A percentile compares a stretch with the other conserved stretches of the same genome.
phyloP scores from a whole-genome alignment of 2,329 filamentous ascomycete species.

The Pseudogymnoascus sp. region DNA sequence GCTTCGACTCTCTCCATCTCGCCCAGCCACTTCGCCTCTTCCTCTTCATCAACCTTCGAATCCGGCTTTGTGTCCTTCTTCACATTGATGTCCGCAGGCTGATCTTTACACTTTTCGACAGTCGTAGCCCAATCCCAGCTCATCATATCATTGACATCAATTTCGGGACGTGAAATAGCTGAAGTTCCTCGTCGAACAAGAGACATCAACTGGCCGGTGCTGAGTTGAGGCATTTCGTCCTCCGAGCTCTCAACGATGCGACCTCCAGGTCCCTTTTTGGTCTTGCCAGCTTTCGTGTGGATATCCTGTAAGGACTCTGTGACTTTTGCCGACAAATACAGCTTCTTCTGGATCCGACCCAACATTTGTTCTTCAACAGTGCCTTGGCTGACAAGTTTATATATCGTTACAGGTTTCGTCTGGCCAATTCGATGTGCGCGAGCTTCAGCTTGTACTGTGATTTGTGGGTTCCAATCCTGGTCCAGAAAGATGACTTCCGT shows the following conservation, averaged over 20 bases:
- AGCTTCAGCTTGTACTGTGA: conserved; percentile 90
- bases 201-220: conserved; percentile 44
- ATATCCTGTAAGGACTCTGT: conserved; percentile 51
- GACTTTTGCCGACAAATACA: conserved; percentile 53
- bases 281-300: conserved; percentile 31
- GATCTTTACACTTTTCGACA: conserved; percentile 46
- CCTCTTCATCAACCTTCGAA: conserved; percentile 34
- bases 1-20: conserved; percentile 50
- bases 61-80: conserved; percentile 27
- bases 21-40: conserved; percentile 48
- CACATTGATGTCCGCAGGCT: conserved; percentile 36
- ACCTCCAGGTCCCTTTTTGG: conserved; percentile 24
- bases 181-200: conserved; percentile 47
- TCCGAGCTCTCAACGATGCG: conserved; percentile 20
- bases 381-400: conserved; percentile 82
- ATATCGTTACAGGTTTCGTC: conserved; percentile 88
- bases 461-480: conserved; percentile 95
- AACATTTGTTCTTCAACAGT: conserved; percentile 86
- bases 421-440: conserved; percentile 94
- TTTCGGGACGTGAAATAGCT: conserved; percentile 42
- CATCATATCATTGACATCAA: conserved; percentile 49
- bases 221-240: conserved; percentile 44
- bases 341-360: conserved; percentile 42
- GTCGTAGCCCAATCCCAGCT: conserved; percentile 48
- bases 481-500: conserved; percentile 97